Percentiles rank a stretch among this genome's conserved stretches.
Conservation (phyloP, 1,284 basidiomycete species). For the Ustilago trichophora region DNA sequence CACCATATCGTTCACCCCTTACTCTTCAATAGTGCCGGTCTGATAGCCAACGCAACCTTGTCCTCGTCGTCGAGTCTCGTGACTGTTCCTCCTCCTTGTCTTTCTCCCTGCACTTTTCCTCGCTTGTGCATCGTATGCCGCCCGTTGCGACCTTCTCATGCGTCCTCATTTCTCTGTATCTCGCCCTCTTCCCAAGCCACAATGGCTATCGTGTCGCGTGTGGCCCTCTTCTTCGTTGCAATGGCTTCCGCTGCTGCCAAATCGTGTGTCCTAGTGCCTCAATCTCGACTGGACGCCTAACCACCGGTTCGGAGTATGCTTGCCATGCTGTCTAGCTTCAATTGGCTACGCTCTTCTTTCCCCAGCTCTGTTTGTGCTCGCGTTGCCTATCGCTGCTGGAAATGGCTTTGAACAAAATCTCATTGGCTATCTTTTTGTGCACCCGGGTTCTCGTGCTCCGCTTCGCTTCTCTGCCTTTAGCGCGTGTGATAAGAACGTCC, state of each 20-base stretch:
- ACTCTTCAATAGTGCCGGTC: conserved; percentile 6
- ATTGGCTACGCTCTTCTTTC: neutral
- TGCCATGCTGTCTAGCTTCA: neutral
- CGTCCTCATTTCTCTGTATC: neutral
- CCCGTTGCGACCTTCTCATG: neutral
- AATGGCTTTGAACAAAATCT: neutral
- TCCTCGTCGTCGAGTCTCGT: neutral
- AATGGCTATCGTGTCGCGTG: conserved; percentile 5
- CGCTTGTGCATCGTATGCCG: neutral
- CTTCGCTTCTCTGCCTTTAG: neutral
- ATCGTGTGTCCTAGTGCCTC: conserved; percentile 9
- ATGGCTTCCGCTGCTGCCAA: too few relatives aligned
- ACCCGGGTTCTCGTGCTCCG: conserved; percentile 5
- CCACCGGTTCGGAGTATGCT: conserved; percentile 21
- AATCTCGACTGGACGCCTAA: neutral
- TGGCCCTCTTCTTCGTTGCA: too few relatives aligned
- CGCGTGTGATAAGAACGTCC: conserved; percentile 19
- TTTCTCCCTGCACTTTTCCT: too few relatives aligned
- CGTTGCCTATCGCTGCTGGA: conserved; percentile 3
- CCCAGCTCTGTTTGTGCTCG: too few relatives aligned
- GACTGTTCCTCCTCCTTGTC: conserved; percentile 4
- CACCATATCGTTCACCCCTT: neutral
- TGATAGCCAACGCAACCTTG: conserved; percentile 24
- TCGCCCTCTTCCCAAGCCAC: neutral
- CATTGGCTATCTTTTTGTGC: conserved; percentile 4